These are phyloP conservation scores for Xylariaceae sp. DNA, from an alignment of 2,329 filamentous ascomycete species.

Conservation along the genomic window DNA sequence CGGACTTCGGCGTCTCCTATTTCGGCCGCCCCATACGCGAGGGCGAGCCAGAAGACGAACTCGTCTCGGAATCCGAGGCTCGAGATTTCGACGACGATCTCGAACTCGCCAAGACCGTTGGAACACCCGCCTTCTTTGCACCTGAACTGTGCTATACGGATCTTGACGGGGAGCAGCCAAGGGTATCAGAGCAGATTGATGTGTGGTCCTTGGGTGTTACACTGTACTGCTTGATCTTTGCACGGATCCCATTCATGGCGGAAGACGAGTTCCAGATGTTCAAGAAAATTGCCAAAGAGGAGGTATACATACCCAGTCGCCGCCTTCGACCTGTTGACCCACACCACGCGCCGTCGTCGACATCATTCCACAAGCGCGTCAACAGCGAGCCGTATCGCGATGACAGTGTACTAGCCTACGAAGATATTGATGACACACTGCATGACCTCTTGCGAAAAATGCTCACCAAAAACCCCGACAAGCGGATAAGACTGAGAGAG, in stretches of 20 bases:
- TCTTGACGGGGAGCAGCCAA: slow-evolving; percentile 59
- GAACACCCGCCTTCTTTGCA: slow-evolving; percentile 94
- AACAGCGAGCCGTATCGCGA: slow-evolving; percentile 63
- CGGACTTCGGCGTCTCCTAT: slow-evolving; percentile 97
- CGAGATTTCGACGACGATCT: slow-evolving; percentile 86
- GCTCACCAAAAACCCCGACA: slow-evolving; percentile 80
- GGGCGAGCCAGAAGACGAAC: slow-evolving; percentile 70
- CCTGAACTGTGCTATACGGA: slow-evolving; percentile 93
- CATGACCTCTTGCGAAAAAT: slow-evolving; percentile 72
- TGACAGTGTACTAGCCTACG: slow-evolving; percentile 74
- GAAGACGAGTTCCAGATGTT: slow-evolving; percentile 91
- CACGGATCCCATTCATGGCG: slow-evolving; percentile 85
- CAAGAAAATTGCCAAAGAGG: slow-evolving; percentile 80
- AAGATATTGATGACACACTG: slow-evolving; percentile 74
- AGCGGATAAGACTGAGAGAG: slow-evolving; percentile 81
- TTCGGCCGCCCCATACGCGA: slow-evolving; percentile 83
- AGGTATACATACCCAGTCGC: slow-evolving; percentile 79
- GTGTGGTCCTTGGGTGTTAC: slow-evolving; percentile 97
- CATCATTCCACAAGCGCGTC: slow-evolving; percentile 47
- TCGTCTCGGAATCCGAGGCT: slow-evolving; percentile 70
- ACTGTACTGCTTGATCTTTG: slow-evolving; percentile 89
- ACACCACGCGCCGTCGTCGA: slow-evolving; percentile 46
- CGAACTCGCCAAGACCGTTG: slow-evolving; percentile 95
- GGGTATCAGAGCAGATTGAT: slow-evolving; percentile 87
- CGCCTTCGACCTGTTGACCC: slow-evolving; percentile 71